These are phyloP conservation scores for Neoboletus magnificus DNA, from an alignment of 768 basidiomycete species.

Conservation along the genomic window DNA sequence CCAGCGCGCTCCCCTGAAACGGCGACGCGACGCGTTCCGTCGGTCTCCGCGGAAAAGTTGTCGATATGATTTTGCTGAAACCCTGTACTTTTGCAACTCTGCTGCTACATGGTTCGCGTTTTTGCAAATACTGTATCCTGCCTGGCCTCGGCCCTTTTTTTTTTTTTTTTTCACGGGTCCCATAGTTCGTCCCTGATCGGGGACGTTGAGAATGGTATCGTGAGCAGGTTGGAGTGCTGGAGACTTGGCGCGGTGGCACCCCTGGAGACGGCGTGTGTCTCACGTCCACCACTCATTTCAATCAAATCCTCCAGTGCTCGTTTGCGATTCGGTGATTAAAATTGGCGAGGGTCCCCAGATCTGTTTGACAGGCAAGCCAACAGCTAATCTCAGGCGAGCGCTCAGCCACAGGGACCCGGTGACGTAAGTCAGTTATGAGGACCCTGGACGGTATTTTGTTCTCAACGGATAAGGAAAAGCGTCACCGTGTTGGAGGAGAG, in stretches of 20 bases:
- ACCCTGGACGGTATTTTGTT: not conserved
- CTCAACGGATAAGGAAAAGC: not conserved
- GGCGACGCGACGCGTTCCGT: not conserved
- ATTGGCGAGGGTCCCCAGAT: constrained; percentile 1
- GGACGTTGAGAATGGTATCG: not conserved
- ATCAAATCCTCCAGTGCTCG: too few species aligned
- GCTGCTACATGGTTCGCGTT: not conserved
- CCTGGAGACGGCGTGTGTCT: constrained; percentile 16
- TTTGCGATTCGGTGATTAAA: not conserved
- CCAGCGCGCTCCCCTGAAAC: not conserved
- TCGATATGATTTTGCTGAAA: not conserved
- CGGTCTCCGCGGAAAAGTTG: not conserved
- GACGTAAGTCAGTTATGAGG: constrained; percentile 4
- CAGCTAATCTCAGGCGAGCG: constrained; percentile 8
- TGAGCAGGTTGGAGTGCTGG: not conserved
- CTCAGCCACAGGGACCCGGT: constrained; percentile 9
- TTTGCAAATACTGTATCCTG: not conserved
- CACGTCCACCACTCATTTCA: too few species aligned
- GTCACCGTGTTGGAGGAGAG: not conserved
- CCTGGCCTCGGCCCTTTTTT: too few species aligned
- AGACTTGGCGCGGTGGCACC: not conserved
- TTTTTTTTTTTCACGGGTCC: too few species aligned
- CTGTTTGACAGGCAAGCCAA: constrained; percentile 1
- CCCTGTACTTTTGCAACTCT: not conserved
- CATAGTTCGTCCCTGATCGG: not conserved